Evolutionary conservation across 164 flowering plant species (phyloP).

Genomic region (Annona cherimola): DNA sequence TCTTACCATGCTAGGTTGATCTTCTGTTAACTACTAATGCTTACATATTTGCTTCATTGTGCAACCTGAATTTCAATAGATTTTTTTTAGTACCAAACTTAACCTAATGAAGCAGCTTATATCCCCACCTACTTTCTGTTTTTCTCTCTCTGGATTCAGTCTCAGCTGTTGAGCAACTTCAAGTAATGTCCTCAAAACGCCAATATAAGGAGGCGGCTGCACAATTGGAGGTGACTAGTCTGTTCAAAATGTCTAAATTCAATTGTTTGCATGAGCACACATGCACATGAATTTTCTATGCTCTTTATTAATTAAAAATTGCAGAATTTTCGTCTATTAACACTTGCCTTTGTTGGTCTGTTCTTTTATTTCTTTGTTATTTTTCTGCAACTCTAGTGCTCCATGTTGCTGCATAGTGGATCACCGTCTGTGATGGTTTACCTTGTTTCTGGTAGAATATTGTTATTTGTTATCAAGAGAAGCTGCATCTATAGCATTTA

Average conservation of each 20-base stretch:
- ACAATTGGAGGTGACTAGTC: constrained; percentile 64
- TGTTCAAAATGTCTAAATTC: neutral
- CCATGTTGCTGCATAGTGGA: neutral
- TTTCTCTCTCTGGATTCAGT: constrained; percentile 37
- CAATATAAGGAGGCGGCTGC: constrained; percentile 99
- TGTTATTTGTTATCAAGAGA: neutral
- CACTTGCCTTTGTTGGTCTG: neutral
- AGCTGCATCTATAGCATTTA: too few species aligned
- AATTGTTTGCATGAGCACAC: neutral
- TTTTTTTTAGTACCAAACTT: constrained; percentile 1
- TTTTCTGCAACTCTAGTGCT: neutral
- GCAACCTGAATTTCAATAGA: neutral
- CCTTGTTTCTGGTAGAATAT: neutral
- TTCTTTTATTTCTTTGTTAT: neutral
- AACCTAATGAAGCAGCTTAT: constrained; percentile 5
- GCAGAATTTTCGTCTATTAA: neutral
- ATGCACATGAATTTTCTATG: neutral
- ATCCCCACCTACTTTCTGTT: constrained; percentile 1
- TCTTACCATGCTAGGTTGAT: constrained; percentile 90
- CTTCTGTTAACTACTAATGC: constrained; percentile 9
- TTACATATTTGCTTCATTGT: constrained; percentile 1
- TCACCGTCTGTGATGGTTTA: neutral
- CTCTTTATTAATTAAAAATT: neutral
- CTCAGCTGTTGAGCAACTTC: constrained; percentile 98
- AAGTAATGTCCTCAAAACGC: constrained; percentile 91